Evolutionary conservation across 164 flowering plant genomes (phyloP), one percentile per base, ranked within the genome.

Genomic region (Taxillus chinensis): DNA sequence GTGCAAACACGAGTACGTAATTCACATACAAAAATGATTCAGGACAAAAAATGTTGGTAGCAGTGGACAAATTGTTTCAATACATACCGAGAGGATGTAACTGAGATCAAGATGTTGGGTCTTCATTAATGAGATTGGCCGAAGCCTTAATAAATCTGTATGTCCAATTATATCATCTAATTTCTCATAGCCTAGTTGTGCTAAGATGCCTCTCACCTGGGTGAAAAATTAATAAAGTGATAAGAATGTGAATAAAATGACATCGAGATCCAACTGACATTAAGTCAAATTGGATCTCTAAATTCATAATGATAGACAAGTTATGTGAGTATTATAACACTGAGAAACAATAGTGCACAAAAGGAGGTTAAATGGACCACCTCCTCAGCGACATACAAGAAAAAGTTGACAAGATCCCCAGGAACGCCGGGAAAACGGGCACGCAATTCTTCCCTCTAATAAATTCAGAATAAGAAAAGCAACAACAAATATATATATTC

Each of bases 401-500:
- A 93, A 84, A 57, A 93, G 81, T 93, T 93, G 68, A 90, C 99
- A 65, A 93, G 95, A 82, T 93, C 99, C 58, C 96, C 97, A 64
- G 99, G 99, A 41, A 93, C 95, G 64, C 97, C 97, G 74, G 99
- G 96, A 79, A 93, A 93, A 59, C 96, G 87, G 8, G 96, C 99
- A 62, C 99, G 90, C 38, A 90, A 70, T 71, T 89, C 99, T 77
- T 93, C 98, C 65, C 98, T 85, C 98, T 93, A 70, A 65, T 39
- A 59, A 59, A 46, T 67, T 55, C 6, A 3, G 59, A 0, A 66
- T 10, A 51, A 58, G 59, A 59, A 53, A 43, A 8, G 60, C 3
- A 55, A 70, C 2, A 52, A 58, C 16, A 57, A 55, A 12, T 42
- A 3, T 7, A 3, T 7, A 4, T n/a, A 13, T 13, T 39, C 5